Base-by-base conservation (phyloP, 2,329 filamentous ascomycete species). In the Alternaria triticimaculans region DNA sequence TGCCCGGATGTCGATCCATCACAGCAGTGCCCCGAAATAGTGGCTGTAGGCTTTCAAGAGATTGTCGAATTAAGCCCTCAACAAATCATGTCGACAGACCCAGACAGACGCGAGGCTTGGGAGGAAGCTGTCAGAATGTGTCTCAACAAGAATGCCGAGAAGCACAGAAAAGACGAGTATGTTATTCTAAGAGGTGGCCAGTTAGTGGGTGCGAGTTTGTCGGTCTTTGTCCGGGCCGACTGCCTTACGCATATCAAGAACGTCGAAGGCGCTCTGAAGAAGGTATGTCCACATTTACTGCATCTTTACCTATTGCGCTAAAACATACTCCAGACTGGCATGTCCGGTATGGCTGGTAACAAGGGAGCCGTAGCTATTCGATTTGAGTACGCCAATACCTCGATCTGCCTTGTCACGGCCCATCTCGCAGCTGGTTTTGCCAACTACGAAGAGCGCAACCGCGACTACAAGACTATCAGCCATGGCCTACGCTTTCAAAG, bases 71-170 rank as follows among this genome's bases (percentile, higher is more conserved):
- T 99, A 50, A 97, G 93, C 72, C 96, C 96, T 15, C 95, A 98
- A 78, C 96, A 99, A 76, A 98, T 99, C 75, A 97, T 99, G 94
- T 97, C 96, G 69, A 98, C 94, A 64, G 95, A 99, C 77, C 96
- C 96, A 1, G 89, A 90, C 4, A 88, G 92, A 58, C 92, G 95
- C 69, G 90, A 93, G 67, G 83, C 90, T 20, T 99, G 96, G 96
- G 96, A 99, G 78, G 83, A 86, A 57, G 90, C 92, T 5, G 94
- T 98, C 23, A 90, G 90, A 68, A 85, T 84, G 49, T 93, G 90
- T 14, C 81, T 99, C 43, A 97, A 98, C 72, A 81, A 82, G 11
- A 88, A 91, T 67, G 89, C 93, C 18, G 86, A 87, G 44, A 84
- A 84, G 62, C 83, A 87, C 21, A 89, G 89, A 0, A 87, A 88